phyloP scores from a whole-genome alignment of 176 grass and related monocot genomes.

The Musa schizocarpa region DNA sequence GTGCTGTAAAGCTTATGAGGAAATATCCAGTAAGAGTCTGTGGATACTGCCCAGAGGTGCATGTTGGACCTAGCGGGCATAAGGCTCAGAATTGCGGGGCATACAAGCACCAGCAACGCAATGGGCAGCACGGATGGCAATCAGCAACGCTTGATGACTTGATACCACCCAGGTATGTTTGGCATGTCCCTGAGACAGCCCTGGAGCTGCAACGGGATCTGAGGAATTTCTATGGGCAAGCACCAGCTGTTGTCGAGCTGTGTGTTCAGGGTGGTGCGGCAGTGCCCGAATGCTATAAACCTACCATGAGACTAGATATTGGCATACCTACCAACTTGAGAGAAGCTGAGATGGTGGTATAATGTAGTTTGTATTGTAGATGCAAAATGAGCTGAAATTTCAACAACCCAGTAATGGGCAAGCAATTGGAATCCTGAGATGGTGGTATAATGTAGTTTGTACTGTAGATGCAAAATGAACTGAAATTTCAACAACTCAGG shows the following conservation, averaged over 20 bases:
- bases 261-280: constrained; percentile 52
- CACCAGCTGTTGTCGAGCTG: constrained; percentile 85
- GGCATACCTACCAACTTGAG: constrained; percentile 69
- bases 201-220: constrained; percentile 65
- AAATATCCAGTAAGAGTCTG: constrained; percentile 78
- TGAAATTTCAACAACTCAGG: too few relatives aligned
- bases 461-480: too few relatives aligned
- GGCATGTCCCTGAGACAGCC: constrained; percentile 68
- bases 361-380: background rate
- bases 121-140: constrained; percentile 94
- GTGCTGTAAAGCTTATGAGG: constrained; percentile 62
- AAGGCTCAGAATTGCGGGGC: constrained; percentile 91
- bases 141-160: constrained; percentile 65
- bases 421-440: constrained; percentile 34
- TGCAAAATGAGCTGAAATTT: too few relatives aligned
- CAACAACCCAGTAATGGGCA: too few relatives aligned
- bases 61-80: constrained; percentile 68
- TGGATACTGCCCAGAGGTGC: constrained; percentile 85
- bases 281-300: constrained; percentile 72
- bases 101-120: constrained; percentile 93
- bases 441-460: constrained; percentile 46
- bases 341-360: constrained; percentile 93
- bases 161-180: constrained; percentile 74
- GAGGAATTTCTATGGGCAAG: constrained; percentile 88
- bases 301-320: constrained; percentile 82